Evolutionary conservation across 805 yeast genomes (phyloP), one percentile per base, ranked within the genome.

Genomic region (Starmerella ratchasimensis): DNA sequence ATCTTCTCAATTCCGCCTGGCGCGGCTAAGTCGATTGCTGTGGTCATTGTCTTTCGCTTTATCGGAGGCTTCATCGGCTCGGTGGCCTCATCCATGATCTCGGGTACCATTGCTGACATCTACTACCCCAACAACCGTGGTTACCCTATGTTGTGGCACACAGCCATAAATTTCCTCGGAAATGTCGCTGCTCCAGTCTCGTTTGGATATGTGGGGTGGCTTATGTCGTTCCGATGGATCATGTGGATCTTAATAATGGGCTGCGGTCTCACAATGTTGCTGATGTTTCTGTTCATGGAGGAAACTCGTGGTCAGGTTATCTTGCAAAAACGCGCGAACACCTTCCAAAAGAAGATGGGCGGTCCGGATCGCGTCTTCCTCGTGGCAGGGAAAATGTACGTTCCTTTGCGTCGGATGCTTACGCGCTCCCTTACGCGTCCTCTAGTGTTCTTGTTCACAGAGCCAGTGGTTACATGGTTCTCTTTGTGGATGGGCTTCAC

Each of bases 51-150:
- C 34, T 71, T 75, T 34, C 66, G 88, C 42, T 72, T 77, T 47
- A 58, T 77, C 44, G 72, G 74, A 10, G 88, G 88, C 0, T 64
- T 78, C 34, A 75, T 75, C 46, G 83, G 83, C 2, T 74, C 81
- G 27, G 77, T 80, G 2, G 78, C 82, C 28, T 59, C 80, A 45
- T 71, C 76, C 39, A 79, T 78, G 25, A 80, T 82, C 5, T 82
- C 83, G 19, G 90, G 88, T 14, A 67, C 78, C 0, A 60, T 80
- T 26, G 73, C 81, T 7, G 93, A 80, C 55, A 63, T 79, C 34
- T 80, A 74, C 61, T 60, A 60, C 19, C 72, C 72, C 41, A 55
- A 63, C 31, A 66, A 71, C 33, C 70, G 81, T 38, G 80, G 80
- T 24, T 58, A 67, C 9, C 84, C 88, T 1, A 67, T 80, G 70